These are phyloP conservation scores for Russula abietina DNA, from an alignment of 768 basidiomycete genomes.

Conservation along the genomic window DNA sequence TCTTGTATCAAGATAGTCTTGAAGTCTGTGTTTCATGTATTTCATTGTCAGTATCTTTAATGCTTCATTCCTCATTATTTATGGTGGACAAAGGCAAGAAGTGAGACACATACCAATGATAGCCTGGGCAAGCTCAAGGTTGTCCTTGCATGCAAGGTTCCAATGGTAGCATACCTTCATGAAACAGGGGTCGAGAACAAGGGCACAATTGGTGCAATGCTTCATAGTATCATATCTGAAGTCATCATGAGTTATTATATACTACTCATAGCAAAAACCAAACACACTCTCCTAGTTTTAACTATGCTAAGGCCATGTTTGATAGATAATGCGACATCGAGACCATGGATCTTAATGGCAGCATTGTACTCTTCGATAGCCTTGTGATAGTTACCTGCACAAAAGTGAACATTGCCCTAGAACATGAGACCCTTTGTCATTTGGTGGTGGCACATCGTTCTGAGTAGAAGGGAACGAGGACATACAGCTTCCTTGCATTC, in stretches of 20 bases:
- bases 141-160: constrained; percentile 33
- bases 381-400: constrained; percentile 32
- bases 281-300: constrained; percentile 35
- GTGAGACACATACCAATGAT: constrained; percentile 26
- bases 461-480: neutral
- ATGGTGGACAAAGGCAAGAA: neutral
- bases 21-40: constrained; percentile 29
- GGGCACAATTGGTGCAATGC: neutral
- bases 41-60: neutral
- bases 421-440: neutral
- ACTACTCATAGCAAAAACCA: neutral
- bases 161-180: constrained; percentile 35
- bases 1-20: constrained; percentile 28
- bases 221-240: neutral
- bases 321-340: constrained; percentile 36
- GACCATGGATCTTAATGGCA: constrained; percentile 37
- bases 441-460: neutral
- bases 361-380: constrained; percentile 39
- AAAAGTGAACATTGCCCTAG: constrained; percentile 44
- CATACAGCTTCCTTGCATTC: constrained; percentile 6
- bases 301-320: constrained; percentile 40
- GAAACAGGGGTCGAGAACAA: constrained; percentile 29
- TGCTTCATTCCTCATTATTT: neutral
- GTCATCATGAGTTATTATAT: neutral
- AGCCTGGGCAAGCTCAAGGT: constrained; percentile 26